Evolutionary conservation across 2,329 filamentous ascomycete genomes (phyloP).

Genomic region (Sporothrix mexicana): DNA sequence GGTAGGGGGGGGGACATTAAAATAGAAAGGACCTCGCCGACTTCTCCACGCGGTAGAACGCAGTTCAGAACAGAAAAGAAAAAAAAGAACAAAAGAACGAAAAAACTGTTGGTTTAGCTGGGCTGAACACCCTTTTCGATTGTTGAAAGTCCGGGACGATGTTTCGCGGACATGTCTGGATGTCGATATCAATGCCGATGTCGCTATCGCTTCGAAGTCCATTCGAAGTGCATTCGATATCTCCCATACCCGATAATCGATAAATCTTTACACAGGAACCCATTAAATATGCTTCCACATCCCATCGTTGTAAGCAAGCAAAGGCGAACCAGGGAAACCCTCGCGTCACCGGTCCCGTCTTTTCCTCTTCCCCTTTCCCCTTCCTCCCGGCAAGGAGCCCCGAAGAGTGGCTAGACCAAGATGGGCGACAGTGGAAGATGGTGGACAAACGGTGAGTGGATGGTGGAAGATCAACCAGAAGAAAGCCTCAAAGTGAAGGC

Average conservation of each 20-base stretch:
- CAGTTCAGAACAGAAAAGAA: no score
- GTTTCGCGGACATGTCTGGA: not conserved
- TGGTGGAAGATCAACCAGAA: not conserved
- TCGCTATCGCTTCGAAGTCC: no score
- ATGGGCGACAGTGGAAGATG: not conserved
- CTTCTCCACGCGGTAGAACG: no score
- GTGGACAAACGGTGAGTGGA: not conserved
- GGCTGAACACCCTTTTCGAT: not conserved
- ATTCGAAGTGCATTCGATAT: no score
- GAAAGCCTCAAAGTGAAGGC: not conserved
- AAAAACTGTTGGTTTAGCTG: not conserved
- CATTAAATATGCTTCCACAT: slow-evolving; percentile 4
- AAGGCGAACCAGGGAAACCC: not conserved
- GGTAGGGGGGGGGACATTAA: not conserved
- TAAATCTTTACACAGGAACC: no score
- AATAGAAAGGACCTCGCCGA: slow-evolving; percentile 9
- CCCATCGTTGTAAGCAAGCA: not conserved
- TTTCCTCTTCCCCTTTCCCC: not conserved
- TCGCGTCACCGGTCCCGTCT: not conserved
- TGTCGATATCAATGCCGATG: not conserved
- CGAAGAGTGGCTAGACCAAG: not conserved
- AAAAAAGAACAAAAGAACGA: not conserved
- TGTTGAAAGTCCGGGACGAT: not conserved
- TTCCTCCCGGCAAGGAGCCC: not conserved
- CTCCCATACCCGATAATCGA: no score